Evolutionary conservation across 140 eudicot genomes (phyloP).

Genomic region (Anethum foeniculum): DNA sequence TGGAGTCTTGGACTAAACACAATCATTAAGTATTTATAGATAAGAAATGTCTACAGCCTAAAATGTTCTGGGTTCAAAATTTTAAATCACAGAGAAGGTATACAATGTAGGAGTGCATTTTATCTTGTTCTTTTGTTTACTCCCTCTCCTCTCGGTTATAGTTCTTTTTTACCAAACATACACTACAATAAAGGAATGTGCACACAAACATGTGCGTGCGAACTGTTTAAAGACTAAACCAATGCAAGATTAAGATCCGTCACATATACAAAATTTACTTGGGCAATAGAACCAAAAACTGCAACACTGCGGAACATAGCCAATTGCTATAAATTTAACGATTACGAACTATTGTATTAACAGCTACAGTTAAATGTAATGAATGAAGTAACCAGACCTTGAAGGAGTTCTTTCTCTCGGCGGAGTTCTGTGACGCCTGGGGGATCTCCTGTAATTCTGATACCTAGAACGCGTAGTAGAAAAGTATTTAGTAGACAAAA

Average conservation of each 20-base stretch:
- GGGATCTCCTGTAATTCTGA: slow-evolving; percentile 72
- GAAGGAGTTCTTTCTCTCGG: slow-evolving; percentile 88
- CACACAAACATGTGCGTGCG: neutral
- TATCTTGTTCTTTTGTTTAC: neutral
- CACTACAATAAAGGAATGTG: neutral
- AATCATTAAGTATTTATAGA: neutral
- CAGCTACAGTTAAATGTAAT: neutral
- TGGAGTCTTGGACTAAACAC: neutral
- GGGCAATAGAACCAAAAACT: neutral
- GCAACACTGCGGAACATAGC: neutral
- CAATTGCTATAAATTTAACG: neutral
- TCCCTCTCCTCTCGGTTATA: neutral
- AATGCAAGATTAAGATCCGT: neutral
- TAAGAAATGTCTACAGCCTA: neutral
- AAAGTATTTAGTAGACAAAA: neutral
- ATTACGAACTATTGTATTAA: neutral
- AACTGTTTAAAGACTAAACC: neutral
- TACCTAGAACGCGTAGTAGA: slow-evolving; percentile 28
- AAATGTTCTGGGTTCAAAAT: neutral
- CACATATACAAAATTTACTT: neutral
- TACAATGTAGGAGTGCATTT: neutral
- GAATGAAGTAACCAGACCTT: slow-evolving; percentile 32
- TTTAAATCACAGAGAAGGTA: neutral
- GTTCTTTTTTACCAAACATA: neutral
- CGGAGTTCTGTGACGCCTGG: slow-evolving; percentile 81